phyloP scores from a whole-genome alignment of 2,329 filamentous ascomycete genomes.

The Xenosphaeropsis pyriputrescens region DNA sequence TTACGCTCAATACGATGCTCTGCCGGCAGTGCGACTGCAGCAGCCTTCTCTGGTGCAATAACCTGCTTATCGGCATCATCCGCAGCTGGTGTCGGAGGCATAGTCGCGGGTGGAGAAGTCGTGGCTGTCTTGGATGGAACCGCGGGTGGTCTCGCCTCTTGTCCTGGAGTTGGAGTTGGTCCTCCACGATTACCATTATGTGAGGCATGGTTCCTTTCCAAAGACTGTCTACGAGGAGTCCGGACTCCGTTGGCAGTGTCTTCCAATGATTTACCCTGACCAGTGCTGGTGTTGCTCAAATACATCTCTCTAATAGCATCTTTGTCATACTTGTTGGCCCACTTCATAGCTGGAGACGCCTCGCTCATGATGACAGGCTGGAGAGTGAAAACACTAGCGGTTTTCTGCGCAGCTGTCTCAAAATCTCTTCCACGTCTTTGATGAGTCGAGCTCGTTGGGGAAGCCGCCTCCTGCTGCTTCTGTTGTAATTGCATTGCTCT shows the following conservation, averaged over 20 bases:
- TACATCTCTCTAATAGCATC: constrained; percentile 77
- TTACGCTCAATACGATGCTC: constrained; percentile 10
- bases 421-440: constrained; percentile 39
- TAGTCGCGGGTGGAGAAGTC: constrained; percentile 6
- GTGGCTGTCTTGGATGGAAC: constrained; percentile 24
- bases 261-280: constrained; percentile 35
- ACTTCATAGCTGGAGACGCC: constrained; percentile 88
- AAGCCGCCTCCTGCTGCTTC: constrained; percentile 29
- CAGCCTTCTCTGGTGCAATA: constrained; percentile 21
- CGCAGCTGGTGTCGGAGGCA: constrained; percentile 5
- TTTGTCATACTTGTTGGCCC: constrained; percentile 92
- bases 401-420: constrained; percentile 52
- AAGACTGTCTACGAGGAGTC: too few relatives aligned
- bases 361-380: constrained; percentile 75
- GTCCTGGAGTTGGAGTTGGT: background rate
- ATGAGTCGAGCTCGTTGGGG: constrained; percentile 4
- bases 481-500: constrained; percentile 47
- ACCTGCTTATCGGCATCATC: constrained; percentile 7
- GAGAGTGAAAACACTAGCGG: constrained; percentile 77
- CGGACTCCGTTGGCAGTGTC: too few relatives aligned
- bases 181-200: background rate
- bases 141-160: constrained; percentile 14
- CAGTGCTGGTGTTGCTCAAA: constrained; percentile 56
- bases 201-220: too few relatives aligned
- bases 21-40: constrained; percentile 8